phyloP scores from a whole-genome alignment of 129 eudicot genomes.

The Deinandra increscens region DNA sequence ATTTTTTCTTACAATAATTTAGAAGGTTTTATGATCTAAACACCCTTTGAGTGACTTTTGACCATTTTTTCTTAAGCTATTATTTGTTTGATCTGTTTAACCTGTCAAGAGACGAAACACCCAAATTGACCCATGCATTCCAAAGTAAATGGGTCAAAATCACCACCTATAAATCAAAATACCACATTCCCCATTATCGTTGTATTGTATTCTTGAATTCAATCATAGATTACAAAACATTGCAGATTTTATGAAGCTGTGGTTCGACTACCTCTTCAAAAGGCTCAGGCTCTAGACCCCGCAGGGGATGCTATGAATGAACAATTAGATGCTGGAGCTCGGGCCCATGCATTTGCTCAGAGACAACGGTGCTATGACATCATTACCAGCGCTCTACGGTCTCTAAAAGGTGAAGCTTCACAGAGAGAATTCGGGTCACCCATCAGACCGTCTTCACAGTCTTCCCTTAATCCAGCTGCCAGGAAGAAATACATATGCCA shows the following conservation, averaged over 20 bases:
- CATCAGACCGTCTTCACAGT: conserved; percentile 62
- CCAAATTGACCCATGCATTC: neutral
- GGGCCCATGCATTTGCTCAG: conserved; percentile 74
- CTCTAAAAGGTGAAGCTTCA: conserved; percentile 69
- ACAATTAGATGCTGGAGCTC: conserved; percentile 69
- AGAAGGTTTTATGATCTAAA: neutral
- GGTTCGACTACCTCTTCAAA: conserved; percentile 83
- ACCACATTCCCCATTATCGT: conserved; percentile 11
- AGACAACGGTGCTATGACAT: conserved; percentile 92
- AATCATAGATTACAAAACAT: neutral
- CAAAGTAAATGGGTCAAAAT: neutral
- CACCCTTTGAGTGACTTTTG: neutral
- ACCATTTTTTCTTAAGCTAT: neutral
- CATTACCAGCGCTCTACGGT: conserved; percentile 62
- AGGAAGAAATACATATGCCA: conserved; percentile 83
- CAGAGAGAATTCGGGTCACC: conserved; percentile 82
- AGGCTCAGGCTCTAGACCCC: conserved; percentile 91
- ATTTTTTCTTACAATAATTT: neutral
- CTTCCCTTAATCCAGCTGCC: conserved; percentile 69
- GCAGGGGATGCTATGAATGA: conserved; percentile 92
- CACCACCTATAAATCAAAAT: neutral
- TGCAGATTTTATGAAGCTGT: conserved; percentile 98
- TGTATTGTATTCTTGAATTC: neutral
- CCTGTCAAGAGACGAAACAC: neutral
- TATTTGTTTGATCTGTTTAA: neutral